Evolutionary conservation across 805 yeast genomes (phyloP), one percentile per base, ranked within the genome.

Genomic region (Saturnispora saitoi): DNA sequence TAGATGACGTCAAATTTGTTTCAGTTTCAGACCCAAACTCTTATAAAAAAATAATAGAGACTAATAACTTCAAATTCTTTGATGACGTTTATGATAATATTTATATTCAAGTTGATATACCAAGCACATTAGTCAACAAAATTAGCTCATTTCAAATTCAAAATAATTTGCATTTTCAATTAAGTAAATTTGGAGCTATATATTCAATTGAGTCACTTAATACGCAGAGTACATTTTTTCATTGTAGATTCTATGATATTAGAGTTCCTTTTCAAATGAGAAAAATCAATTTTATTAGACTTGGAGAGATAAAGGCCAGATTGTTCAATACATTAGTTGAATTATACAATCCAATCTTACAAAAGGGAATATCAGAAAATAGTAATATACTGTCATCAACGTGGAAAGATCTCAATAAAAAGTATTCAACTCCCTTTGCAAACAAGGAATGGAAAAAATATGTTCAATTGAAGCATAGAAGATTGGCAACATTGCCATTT

Each of bases 201-300:
- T 52, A 53, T 22, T 32, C 45, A 30, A 46, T 56, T 15, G 40
- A 46, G 0, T 38, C 47, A 14, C 12, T 47, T 7, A 41, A 51
- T 6, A 42, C 48, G 8, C 48, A 47, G n/a, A 28, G 26, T 19
- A 28, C 19, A 11, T 51, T 49, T 20, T 63, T 60, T 42, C 45
- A 56, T 36, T 65, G 70, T 42, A 62, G 60, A 17, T 69, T 57
- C 51, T 67, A 52, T 47, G 71, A 69, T 48, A 52, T 68, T 20
- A 58, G 71, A 37, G 58, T 66, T 17, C 61, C 71, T 2, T 63
- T 67, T 41, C 55, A 58, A 19, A 62, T 68, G 4, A 57, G 54
- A 20, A 59, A 59, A 34, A 19, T 52, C 3, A 32, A 48, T 6
- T 39, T 40, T 4, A 36, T 51, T 1, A 47, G 37, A 5, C 32